Evolutionary conservation across 1,139 yeast genomes (phyloP), one percentile per base, ranked within the genome.

Genomic region (Pichia sp.): DNA sequence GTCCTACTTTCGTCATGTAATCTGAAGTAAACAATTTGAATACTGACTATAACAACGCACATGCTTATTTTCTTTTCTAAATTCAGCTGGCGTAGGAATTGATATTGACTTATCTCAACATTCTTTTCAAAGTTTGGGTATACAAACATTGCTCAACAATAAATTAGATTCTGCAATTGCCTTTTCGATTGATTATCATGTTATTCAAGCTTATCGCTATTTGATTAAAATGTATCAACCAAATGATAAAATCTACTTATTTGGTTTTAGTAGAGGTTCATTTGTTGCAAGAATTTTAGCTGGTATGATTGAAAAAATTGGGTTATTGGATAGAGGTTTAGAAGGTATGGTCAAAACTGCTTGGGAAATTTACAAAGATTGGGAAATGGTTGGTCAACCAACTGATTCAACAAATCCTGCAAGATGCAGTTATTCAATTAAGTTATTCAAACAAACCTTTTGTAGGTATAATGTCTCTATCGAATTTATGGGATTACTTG

Each of bases 191-290:
- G 81, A 76, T 55, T 64, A 67, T 10, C 87, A 83, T 61, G 81
- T 82, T 22, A 70, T 74, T 29, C 74, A 77, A 9, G 87, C 84
- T 0, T 83, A 82, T 60, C 65, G 67, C 7, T 82, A 75, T 58
- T 66, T 83, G 44, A 72, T 80, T 72, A 68, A 68, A 33, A 70
- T 70, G 58, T 81, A 79, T 58, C 65, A 66, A 42, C 61, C 65
- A 0, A 83, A 80, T 0, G 87, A 81, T 60, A 69, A 65, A 49
- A 73, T 83, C 9, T 79, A 69, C 57, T 62, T 83, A 60, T 76
- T 82, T 70, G 88, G 89, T 0, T 82, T 61, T 55, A 77, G 87
- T 53, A 71, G 88, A 44, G 88, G 88, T 10, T 83, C 87, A 5
- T 82, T 81, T 62, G 73, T 80, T 5, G 87, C 86, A 0, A 69